Evolutionary conservation across 257 asterid species (phyloP), one percentile per base, ranked within the genome.

Genomic region (Rehmannia glutinosa): DNA sequence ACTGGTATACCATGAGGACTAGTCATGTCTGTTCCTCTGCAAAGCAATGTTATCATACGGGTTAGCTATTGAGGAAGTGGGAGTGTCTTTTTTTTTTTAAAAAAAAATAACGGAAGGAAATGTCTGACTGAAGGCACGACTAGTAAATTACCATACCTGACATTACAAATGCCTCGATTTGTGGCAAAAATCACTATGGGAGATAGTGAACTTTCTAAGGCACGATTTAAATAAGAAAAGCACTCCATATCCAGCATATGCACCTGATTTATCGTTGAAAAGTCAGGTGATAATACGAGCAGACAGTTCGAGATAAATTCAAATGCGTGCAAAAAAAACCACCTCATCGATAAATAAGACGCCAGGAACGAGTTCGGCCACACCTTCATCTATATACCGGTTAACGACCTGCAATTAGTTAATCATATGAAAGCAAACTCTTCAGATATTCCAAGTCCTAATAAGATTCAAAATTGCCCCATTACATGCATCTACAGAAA

Each of bases 161-260:
- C 96, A 54, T 58, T 86, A 75, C 98, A 92, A 68, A 90, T 86
- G 74, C 98, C 98, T 71, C 95, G 77, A 52, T 92, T 90, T 52
- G 98, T 90, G 57, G 97, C 97, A 62, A 92, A 92, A 47, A 89
- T 86, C 73, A 92, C 97, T n/a, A 92, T 92, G 39, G 97, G 98
- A 11, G 98, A 83, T 33, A 92, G 63, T 21, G 96, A 72, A 67
- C 98, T 89, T 76, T 92, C 98, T 69, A 92, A 66, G 54, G 97
- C 98, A 51, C 97, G 96, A 62, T 90, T 92, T 68, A 90, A 71
- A 65, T 89, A 92, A 20, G 98, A 92, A 77, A 92, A 90, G 73
- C 97, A 92, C 73, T 90, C 98, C 93, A 92, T 90, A 77, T 89
- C 98, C 75, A 92, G 82, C 95, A 92, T 92, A 66, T 92, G 98